Evolutionary conservation across 2,329 filamentous ascomycete species (phyloP).

Genomic region (Penicillium sp.): DNA sequence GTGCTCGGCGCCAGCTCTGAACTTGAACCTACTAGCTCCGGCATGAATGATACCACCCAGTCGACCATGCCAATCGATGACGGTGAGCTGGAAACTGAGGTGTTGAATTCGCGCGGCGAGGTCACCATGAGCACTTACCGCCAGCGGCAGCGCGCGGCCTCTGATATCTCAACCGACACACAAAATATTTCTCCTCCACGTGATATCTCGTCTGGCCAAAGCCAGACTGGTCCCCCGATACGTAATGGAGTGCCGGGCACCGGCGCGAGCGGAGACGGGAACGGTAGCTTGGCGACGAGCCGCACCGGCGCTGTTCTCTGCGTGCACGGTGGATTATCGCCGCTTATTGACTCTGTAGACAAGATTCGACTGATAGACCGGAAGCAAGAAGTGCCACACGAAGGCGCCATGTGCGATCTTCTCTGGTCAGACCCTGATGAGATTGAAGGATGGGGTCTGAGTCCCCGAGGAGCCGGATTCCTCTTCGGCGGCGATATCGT

Average conservation of each 20-base stretch:
- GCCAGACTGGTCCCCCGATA: slow-evolving; percentile 41
- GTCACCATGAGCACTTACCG: slow-evolving; percentile 63
- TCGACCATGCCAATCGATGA: slow-evolving; percentile 58
- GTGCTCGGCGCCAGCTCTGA: slow-evolving; percentile 78
- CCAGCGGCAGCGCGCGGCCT: slow-evolving; percentile 31
- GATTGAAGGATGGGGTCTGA: slow-evolving; percentile 94
- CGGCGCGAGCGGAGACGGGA: slow-evolving; percentile 70
- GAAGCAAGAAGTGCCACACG: slow-evolving; percentile 97
- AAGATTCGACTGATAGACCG: slow-evolving; percentile 93
- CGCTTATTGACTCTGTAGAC: slow-evolving; percentile 88
- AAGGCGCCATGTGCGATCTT: slow-evolving; percentile 98
- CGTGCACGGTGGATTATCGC: slow-evolving; percentile 90
- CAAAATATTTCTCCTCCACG: slow-evolving; percentile 41
- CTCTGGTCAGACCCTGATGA: slow-evolving; percentile 98
- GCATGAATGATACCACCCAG: slow-evolving; percentile 47
- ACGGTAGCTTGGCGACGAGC: slow-evolving; percentile 48
- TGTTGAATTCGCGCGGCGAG: slow-evolving; percentile 79
- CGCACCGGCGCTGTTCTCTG: slow-evolving; percentile 84
- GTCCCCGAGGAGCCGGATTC: slow-evolving; percentile 91
- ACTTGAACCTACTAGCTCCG: slow-evolving; percentile 59
- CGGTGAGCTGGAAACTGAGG: slow-evolving; percentile 86
- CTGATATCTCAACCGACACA: slow-evolving; percentile 36
- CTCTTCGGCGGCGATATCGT: slow-evolving; percentile 95
- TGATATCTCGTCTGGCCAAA: slow-evolving; percentile 45
- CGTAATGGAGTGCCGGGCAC: slow-evolving; percentile 75